Evolutionary conservation across 345 rosid genomes (phyloP), one percentile per base, ranked within the genome.

Genomic region (Xanthoceras sorbifolium): DNA sequence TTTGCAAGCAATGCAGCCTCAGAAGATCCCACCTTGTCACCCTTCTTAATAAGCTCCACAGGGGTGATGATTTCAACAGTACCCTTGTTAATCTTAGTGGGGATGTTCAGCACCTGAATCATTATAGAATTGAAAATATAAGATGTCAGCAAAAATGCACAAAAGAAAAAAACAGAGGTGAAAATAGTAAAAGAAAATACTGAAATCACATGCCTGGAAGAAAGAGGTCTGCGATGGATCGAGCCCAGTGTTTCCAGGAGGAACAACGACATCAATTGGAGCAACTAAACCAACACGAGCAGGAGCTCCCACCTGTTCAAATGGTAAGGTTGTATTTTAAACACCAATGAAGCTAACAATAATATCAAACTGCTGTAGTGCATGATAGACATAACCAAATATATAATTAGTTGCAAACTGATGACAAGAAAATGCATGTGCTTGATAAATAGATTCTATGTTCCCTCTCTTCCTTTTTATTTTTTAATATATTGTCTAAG

Each of bases 21-120:
- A 20, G 99, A 93, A 60, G 99, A 95, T 22, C 98, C 98, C 32
- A 93, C 98, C 82, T 95, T 93, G 20, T 95, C 99, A 5, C 99
- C 99, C 85, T 95, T 93, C 91, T 84, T 95, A 78, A 93, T 90
- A 62, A 95, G 92, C 83, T 95, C 98, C 69, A 95, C 98, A 1
- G 97, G 91, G 68, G 98, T 90, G 73, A 95, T 89, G 77, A 95
- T 95, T 88, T 95, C 99, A 4, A 95, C 98, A 32, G 97, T 91
- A 76, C 99, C 99, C 92, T 95, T 95, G 91, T 95, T 95, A 89
- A 95, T 95, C 86, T 95, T 95, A 59, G 99, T 95, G 0, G 99
- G 97, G 65, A 95, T 95, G 80, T 95, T 95, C 10, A 95, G 94
- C 75, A 95, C 97, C 90, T 93, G 67, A 52, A 71, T 28, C 20